Evolutionary conservation across 345 rosid genomes (phyloP).

Genomic region (Trapa bicornis): DNA sequence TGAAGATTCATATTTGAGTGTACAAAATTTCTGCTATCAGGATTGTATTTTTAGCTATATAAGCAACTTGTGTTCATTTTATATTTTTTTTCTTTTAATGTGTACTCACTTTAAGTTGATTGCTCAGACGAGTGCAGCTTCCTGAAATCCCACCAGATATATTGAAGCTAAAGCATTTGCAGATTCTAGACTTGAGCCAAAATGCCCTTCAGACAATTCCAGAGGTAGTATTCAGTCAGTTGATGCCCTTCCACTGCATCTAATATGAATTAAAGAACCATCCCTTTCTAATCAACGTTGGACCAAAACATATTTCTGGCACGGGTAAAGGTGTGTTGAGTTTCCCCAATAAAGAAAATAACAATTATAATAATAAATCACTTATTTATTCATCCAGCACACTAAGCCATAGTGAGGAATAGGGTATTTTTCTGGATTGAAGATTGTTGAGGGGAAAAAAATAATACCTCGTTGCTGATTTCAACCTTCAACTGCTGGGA

Average conservation of each 20-base stretch:
- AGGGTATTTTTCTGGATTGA: neutral
- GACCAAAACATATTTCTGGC: neutral
- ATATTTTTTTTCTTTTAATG: neutral
- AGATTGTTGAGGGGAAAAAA: neutral
- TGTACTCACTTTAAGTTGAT: slow-evolving; percentile 8
- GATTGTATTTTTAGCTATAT: neutral
- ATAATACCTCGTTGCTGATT: neutral
- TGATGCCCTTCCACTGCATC: neutral
- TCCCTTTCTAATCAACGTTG: neutral
- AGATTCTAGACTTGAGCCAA: slow-evolving; percentile 69
- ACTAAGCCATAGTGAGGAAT: neutral
- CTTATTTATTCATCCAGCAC: neutral
- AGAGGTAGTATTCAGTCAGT: slow-evolving; percentile 25
- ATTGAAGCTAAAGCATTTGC: slow-evolving; percentile 41
- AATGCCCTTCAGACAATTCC: slow-evolving; percentile 62
- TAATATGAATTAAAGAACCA: neutral
- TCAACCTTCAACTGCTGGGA: neutral
- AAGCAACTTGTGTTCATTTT: slow-evolving; percentile 1
- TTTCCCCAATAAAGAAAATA: too few relatives aligned
- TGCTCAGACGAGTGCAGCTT: slow-evolving; percentile 58
- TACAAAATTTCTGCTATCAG: too few relatives aligned
- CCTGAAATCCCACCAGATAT: slow-evolving; percentile 54
- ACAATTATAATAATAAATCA: neutral
- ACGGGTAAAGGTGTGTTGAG: neutral
- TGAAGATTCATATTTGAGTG: too few relatives aligned